Base-by-base conservation (phyloP, 148 eudicot species). In the Fagopyrum homotropicum region DNA sequence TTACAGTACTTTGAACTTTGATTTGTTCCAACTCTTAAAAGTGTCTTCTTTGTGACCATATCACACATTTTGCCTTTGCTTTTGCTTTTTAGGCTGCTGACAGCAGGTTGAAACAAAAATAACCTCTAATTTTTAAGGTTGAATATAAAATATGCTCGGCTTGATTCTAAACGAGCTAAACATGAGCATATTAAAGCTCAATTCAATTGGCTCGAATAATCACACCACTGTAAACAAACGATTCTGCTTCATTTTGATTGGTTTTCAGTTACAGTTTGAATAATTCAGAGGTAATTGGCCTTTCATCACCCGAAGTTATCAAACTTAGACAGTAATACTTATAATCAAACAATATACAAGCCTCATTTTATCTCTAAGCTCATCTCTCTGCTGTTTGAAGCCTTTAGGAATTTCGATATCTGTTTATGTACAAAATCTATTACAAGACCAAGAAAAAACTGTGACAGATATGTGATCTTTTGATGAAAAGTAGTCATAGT, bases 51-150 rank as follows among this genome's bases (percentile, higher is more conserved):
- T 64, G 9, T 80, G 44, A 52, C 75, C 87, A 91, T 95, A 72
- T 43, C 47, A 85, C 93, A 73, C 94, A 90, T 84, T 89, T 93
- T 77, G 98, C 98, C 46, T 89, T 93, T 85, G 98, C 91, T 73
- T 91, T 93, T 83, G 93, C 91, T 73, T 91, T 93, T 83, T 93
- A 89, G 80, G 81, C 86, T 82, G 91, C 97, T 76, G 97, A 95
- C 77, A 97, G 97, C 61, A 89, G 97, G 97, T 8, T 70, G 46
- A 79, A 91, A 49, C 89, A 83, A 61, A 91, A 89, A 79, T 93
- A 93, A 60, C 87, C 98, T 45, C 78, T 89, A 82, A 78, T 75
- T 76, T 40, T 89, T 43, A 91, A 22, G 26, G 26, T 22, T 22
- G 26, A 22, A 22, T 22, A 22, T 22, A 22, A 22, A 0, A 22